Percentiles rank a stretch among this genome's conserved stretches.
phyloP scores from a whole-genome alignment of 2,329 filamentous ascomycete genomes.

The Ceratocystiopsis sp. region DNA sequence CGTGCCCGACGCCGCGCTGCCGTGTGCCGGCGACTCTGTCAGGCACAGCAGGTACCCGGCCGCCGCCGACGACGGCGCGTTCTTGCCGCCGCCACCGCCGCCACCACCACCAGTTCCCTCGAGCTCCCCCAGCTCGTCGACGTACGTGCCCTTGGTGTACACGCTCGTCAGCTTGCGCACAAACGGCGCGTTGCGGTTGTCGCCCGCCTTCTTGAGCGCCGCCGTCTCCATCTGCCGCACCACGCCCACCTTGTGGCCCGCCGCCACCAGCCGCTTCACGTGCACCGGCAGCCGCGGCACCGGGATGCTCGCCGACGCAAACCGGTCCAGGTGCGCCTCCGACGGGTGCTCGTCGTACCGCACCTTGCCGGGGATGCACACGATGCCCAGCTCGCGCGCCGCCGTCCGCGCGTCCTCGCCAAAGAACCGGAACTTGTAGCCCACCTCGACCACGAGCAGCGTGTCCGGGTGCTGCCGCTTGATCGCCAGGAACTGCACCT shows the following conservation, averaged over 20 bases:
- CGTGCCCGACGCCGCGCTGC: slow-evolving; percentile 45
- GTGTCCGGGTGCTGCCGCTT: slow-evolving; percentile 85
- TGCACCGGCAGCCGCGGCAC: slow-evolving; percentile 84
- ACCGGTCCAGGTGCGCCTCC: slow-evolving; percentile 79
- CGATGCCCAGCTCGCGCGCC: slow-evolving; percentile 79
- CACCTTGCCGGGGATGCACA: slow-evolving; percentile 92
- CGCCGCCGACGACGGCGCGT: slow-evolving; percentile 24
- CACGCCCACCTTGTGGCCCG: slow-evolving; percentile 90
- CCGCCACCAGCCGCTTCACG: slow-evolving; percentile 78
- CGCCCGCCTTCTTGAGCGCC: slow-evolving; percentile 83
- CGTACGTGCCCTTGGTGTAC: slow-evolving; percentile 95
- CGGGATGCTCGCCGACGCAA: slow-evolving; percentile 90
- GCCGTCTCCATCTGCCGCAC: slow-evolving; percentile 91
- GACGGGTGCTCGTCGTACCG: slow-evolving; percentile 88
- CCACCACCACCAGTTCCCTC: no score
- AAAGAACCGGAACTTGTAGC: slow-evolving; percentile 96
- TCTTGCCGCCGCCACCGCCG: slow-evolving; percentile 16
- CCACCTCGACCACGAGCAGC: slow-evolving; percentile 80
- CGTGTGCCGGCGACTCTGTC: slow-evolving; percentile 54
- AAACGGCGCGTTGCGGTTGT: slow-evolving; percentile 87
- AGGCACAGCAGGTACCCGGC: slow-evolving; percentile 90
- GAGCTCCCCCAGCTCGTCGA: slow-evolving; percentile 78
- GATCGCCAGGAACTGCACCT: slow-evolving; percentile 83
- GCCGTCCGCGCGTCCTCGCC: slow-evolving; percentile 85
- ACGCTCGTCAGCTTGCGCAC: slow-evolving; percentile 85